Base-by-base conservation (phyloP, 2,329 filamentous ascomycete species). In the Colletotrichum salicis region DNA sequence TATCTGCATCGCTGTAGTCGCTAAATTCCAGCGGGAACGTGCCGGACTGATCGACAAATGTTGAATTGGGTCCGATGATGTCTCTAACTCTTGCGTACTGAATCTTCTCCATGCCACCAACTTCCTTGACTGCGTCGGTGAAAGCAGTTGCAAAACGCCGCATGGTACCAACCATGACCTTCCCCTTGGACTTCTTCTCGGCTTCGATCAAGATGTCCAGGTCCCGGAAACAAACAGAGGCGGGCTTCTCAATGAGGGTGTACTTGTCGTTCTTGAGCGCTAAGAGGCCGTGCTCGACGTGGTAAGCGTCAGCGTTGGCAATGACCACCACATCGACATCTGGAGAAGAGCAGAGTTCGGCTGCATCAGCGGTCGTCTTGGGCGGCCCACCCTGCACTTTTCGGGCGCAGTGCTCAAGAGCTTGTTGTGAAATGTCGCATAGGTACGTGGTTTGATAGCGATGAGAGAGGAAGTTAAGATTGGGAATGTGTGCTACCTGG, bases 81-180 rank as follows among this genome's bases (percentile, higher is more conserved):
- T 80, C 77, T 61, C 81, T 74, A 1, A 86, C 83, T 1, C 89
- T 81, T 0, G 86, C 89, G 74, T 92, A 91, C 24, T 84, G 79
- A 13, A 92, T 87, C 59, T 85, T 82, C 0, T 82, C 84, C 37
- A 91, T 84, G 0, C 78, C 79, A 0, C 81, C 84, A 0, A 92
- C 80, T 73, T 92, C 89, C 70, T 85, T 81, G 52, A 91, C 84
- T 0, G 87, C 85, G 29, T 87, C 82, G 0, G 83, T 78, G 73
- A 91, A 91, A 0, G 85, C 83, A 0, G 86, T 79, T 0, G 90
- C 89, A 75, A 91, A 90, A n/a, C 90, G 84, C 24, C 90, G 82
- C 83, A 90, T 90, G 67, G 88, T 90, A 2, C 89, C 89, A 0
- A 92, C 87, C 75, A 92, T 88, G 2, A 90, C 83, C 5, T 80